Evolutionary conservation across 2,329 filamentous ascomycete genomes (phyloP).

Genomic region (Cercospora nicotianae): DNA sequence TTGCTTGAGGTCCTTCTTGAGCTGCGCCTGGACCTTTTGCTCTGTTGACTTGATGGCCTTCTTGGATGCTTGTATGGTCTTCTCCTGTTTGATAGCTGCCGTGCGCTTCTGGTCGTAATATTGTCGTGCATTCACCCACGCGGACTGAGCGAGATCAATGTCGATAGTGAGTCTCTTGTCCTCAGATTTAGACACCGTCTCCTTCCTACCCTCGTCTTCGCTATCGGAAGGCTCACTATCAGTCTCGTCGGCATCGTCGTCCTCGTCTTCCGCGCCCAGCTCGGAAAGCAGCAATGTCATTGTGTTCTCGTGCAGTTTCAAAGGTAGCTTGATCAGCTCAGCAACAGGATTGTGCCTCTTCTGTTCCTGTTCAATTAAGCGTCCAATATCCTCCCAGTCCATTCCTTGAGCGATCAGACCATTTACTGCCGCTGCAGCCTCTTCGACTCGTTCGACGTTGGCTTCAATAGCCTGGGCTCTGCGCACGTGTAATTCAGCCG

Average conservation of each 20-base stretch:
- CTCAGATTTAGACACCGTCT: conserved; percentile 33
- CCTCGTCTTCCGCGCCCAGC: conserved; percentile 63
- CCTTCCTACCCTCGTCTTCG: conserved; percentile 55
- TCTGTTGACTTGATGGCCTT: conserved; percentile 87
- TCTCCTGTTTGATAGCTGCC: conserved; percentile 83
- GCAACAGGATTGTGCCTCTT: conserved; percentile 79
- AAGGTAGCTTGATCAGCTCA: conserved; percentile 77
- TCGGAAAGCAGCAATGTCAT: conserved; percentile 79
- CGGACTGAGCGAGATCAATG: conserved; percentile 76
- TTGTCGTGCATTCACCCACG: conserved; percentile 85
- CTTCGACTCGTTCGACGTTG: conserved; percentile 86
- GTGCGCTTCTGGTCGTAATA: conserved; percentile 89
- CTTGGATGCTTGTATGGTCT: conserved; percentile 76
- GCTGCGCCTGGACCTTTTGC: conserved; percentile 79
- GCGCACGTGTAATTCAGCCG: conserved; percentile 77
- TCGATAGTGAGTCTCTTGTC: conserved; percentile 67
- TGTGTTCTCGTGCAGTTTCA: conserved; percentile 87
- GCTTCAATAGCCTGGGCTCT: conserved; percentile 90
- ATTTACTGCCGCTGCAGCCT: conserved; percentile 89
- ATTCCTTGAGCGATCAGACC: conserved; percentile 89
- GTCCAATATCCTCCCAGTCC: conserved; percentile 93
- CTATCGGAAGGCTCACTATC: conserved; percentile 65
- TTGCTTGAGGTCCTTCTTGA: conserved; percentile 85
- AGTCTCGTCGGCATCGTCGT: conserved; percentile 60
- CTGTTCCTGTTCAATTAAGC: conserved; percentile 85